Conservation (phyloP, 371 early-diverging fungal species). For the Apophysomyces elegans region DNA sequence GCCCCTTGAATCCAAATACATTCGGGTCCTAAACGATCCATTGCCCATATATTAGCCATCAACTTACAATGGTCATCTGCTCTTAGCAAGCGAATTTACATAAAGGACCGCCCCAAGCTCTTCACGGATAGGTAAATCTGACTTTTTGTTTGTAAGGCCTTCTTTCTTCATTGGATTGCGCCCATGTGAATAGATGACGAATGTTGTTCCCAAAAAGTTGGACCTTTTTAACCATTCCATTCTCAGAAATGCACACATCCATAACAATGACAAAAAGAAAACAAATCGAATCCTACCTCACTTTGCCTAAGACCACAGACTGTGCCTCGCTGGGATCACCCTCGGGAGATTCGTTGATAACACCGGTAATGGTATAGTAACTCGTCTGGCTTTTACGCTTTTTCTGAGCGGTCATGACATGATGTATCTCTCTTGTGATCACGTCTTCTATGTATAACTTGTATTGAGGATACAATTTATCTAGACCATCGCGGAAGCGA, state of each 20-base stretch:
- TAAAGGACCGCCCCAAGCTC: constrained; percentile 85
- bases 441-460: constrained; percentile 77
- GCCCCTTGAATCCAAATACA: constrained; percentile 90
- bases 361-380: constrained; percentile 72
- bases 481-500: constrained; percentile 72
- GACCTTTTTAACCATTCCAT: constrained; percentile 46
- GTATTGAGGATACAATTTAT: constrained; percentile 74
- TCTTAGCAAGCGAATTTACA: constrained; percentile 45
- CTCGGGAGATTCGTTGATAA: constrained; percentile 21
- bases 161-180: constrained; percentile 56
- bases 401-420: constrained; percentile 72
- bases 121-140: constrained; percentile 55
- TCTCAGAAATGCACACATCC: constrained; percentile 14
- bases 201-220: constrained; percentile 89
- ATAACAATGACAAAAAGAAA: background rate
- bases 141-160: constrained; percentile 31
- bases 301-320: constrained; percentile 60
- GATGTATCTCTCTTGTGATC: constrained; percentile 42
- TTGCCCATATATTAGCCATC: too few relatives aligned
- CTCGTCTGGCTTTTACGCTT: constrained; percentile 72
- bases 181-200: constrained; percentile 76
- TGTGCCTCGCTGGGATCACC: constrained; percentile 22
- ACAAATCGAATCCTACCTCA: constrained; percentile 39
- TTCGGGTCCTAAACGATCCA: constrained; percentile 73
- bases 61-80: background rate